These are phyloP conservation scores for Silene latifolia DNA, from an alignment of 148 eudicot species.

Conservation along the genomic window DNA sequence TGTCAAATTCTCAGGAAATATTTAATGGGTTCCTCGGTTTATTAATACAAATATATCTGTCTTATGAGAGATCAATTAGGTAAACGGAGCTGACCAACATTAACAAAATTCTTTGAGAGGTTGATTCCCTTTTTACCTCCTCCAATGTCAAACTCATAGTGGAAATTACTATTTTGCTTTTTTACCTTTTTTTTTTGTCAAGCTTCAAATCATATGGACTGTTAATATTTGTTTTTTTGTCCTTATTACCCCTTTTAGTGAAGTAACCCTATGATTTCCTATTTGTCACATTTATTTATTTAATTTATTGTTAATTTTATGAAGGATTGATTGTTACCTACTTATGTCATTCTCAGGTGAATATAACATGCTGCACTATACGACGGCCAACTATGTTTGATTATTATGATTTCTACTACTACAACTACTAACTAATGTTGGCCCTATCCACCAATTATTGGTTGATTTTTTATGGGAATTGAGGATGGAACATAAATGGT, in stretches of 20 bases:
- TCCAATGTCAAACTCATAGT: background rate
- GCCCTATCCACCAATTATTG: background rate
- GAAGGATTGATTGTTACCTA: slow-evolving; percentile 18
- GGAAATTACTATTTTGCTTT: background rate
- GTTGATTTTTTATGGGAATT: background rate
- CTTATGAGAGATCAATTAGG: no score
- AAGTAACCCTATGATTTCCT: no score
- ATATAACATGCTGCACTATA: slow-evolving; percentile 1
- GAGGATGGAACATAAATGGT: background rate
- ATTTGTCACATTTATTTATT: background rate
- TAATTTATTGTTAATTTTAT: background rate
- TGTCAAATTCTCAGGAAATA: no score
- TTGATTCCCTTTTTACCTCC: background rate
- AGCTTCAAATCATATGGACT: background rate
- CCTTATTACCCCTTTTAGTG: no score
- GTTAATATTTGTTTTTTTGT: background rate
- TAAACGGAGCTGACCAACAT: background rate
- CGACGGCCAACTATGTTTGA: background rate
- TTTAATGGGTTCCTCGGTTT: no score
- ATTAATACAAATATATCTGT: no score
- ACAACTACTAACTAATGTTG: slow-evolving; percentile 3
- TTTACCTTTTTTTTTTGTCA: background rate
- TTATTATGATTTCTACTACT: background rate
- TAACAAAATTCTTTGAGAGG: background rate
- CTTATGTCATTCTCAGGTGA: slow-evolving; percentile 17